Evolutionary conservation across 257 asterid species (phyloP).

Genomic region (Nicotiana obtusifolia): DNA sequence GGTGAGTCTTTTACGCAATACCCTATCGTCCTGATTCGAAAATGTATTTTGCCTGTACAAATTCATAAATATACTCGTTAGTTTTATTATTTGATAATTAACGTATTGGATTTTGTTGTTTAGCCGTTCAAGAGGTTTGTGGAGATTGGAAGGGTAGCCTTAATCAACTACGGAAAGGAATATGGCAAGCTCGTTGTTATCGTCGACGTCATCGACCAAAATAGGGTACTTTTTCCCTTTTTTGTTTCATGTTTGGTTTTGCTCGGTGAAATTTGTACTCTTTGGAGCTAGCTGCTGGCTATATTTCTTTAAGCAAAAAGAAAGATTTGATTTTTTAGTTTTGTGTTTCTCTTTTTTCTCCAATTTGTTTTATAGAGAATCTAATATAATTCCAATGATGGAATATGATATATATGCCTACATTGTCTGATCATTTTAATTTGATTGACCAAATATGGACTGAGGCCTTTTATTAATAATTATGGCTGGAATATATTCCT

Average conservation of each 20-base stretch:
- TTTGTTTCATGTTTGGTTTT: not conserved
- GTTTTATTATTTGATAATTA: not conserved
- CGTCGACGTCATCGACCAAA: conserved; percentile 85
- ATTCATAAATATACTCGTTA: not conserved
- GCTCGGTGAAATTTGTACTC: not conserved
- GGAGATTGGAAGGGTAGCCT: conserved; percentile 91
- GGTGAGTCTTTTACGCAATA: conserved; percentile 1
- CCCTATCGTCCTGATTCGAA: not conserved
- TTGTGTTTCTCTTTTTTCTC: not conserved
- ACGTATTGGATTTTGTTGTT: conserved; percentile 3
- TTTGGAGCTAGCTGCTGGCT: not conserved
- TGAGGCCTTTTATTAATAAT: not conserved
- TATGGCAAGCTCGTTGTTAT: conserved; percentile 86
- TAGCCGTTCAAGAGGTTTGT: conserved; percentile 97
- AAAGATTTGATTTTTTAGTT: not conserved
- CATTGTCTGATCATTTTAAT: not conserved
- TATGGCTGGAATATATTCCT: not conserved
- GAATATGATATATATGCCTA: not conserved
- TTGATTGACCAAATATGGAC: not conserved
- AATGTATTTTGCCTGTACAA: not conserved
- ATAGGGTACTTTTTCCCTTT: conserved; percentile 38
- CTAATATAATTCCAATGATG: not conserved
- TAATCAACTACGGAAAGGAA: conserved; percentile 82
- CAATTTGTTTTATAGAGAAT: not conserved
- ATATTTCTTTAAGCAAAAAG: not conserved